These are phyloP conservation scores for Lichina pygmaea DNA, from an alignment of 495 filamentous ascomycete genomes.

Conservation along the genomic window DNA sequence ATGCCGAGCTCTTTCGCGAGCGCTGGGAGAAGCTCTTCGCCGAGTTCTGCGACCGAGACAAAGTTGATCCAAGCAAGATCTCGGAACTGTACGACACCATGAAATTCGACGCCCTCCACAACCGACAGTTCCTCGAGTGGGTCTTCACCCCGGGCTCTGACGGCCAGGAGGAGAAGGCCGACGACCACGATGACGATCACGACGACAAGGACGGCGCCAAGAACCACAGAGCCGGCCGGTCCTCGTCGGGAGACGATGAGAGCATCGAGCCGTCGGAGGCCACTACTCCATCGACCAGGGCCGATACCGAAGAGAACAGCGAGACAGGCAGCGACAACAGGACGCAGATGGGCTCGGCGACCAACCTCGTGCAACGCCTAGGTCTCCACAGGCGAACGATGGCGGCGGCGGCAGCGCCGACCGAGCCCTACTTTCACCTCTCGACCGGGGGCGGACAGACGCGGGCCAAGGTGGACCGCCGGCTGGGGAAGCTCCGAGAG, in stretches of 20 bases:
- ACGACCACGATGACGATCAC: constrained; percentile 7
- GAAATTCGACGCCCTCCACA: constrained; percentile 97
- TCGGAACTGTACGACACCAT: constrained; percentile 96
- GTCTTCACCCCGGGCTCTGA: constrained; percentile 63
- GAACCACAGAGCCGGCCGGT: not conserved
- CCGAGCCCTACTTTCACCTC: constrained; percentile 64
- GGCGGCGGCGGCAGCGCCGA: constrained; percentile 3
- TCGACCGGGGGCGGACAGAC: constrained; percentile 49
- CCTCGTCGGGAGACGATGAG: constrained; percentile 1
- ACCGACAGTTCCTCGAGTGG: constrained; percentile 91
- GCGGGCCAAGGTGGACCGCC: constrained; percentile 59
- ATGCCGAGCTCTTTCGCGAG: constrained; percentile 81
- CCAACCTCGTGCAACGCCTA: constrained; percentile 12
- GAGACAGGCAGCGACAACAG: not conserved
- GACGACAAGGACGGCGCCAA: constrained; percentile 1
- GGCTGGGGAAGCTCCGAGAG: constrained; percentile 69
- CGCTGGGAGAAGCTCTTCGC: constrained; percentile 96
- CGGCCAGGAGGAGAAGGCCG: constrained; percentile 33
- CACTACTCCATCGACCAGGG: not conserved
- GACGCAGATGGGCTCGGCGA: not conserved
- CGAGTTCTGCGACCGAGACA: constrained; percentile 89
- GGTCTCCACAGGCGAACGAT: constrained; percentile 14
- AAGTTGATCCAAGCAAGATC: constrained; percentile 93
- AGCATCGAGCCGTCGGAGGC: not conserved
- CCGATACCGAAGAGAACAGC: constrained; percentile 4